Conservation (phyloP, 805 yeast species). For the Wickerhamomyces sydowiorum region DNA sequence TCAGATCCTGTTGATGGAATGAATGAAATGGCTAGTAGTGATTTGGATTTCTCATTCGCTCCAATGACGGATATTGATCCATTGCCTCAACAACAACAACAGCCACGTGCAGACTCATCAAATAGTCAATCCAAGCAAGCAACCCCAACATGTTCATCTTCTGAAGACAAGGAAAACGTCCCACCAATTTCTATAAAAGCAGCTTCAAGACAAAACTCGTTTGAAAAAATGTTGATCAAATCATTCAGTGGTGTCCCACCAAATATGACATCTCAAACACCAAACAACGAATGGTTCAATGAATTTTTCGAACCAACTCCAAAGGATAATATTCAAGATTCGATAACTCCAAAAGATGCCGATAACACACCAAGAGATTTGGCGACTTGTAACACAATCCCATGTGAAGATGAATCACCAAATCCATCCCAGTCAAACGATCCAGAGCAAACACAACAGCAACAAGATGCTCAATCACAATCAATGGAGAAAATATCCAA, state of each 20-base stretch:
- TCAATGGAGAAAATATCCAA: not conserved
- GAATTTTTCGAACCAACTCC: conserved; percentile 23
- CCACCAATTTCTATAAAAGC: conserved; percentile 28
- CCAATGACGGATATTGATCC: conserved; percentile 27
- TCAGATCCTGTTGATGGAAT: conserved; percentile 33
- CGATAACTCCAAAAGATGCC: conserved; percentile 9
- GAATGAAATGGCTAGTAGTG: conserved; percentile 22
- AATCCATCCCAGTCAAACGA: not conserved
- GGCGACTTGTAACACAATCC: conserved; percentile 25
- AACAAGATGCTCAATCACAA: not conserved
- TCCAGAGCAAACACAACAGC: not conserved
- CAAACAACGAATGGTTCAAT: conserved; percentile 24
- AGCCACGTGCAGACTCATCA: not conserved
- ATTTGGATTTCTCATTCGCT: conserved; percentile 24
- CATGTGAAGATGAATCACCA: conserved; percentile 24
- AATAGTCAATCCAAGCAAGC: conserved; percentile 1
- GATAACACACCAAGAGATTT: conserved; percentile 27
- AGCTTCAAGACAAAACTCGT: conserved; percentile 25
- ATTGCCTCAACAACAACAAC: conserved; percentile 13
- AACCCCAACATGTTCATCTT: not conserved
- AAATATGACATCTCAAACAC: conserved; percentile 7
- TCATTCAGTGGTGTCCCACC: conserved; percentile 28
- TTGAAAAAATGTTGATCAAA: conserved; percentile 33
- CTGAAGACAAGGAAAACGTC: conserved; percentile 30
- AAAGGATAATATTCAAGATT: conserved; percentile 10